Conservation (phyloP, 2,329 filamentous ascomycete species). For the Huntiella bhutanensis region DNA sequence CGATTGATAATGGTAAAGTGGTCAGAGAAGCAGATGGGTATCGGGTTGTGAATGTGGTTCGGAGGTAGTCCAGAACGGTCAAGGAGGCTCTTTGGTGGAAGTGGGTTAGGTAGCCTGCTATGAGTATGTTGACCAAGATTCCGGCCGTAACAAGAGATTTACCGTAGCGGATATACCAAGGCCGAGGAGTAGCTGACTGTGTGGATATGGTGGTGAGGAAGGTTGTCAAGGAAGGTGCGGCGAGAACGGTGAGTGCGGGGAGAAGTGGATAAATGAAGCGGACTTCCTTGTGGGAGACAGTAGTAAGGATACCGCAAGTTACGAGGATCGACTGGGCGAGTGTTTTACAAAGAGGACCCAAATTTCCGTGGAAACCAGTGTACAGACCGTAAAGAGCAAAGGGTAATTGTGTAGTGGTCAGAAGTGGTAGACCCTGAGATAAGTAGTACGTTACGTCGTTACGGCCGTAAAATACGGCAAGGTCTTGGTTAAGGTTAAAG, state of each 20-base stretch:
- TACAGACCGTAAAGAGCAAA: constrained; percentile 52
- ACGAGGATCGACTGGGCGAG: constrained; percentile 39
- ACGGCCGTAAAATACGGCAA: constrained; percentile 80
- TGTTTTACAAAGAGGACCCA: constrained; percentile 26
- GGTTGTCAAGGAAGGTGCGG: constrained; percentile 43
- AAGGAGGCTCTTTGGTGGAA: constrained; percentile 69
- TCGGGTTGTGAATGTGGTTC: constrained; percentile 47
- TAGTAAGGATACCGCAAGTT: constrained; percentile 45
- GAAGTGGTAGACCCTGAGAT: constrained; percentile 70
- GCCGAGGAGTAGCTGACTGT: constrained; percentile 16
- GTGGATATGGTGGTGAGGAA: constrained; percentile 36
- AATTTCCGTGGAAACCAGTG: constrained; percentile 21
- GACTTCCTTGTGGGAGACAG: constrained; percentile 89
- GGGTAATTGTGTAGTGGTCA: constrained; percentile 67
- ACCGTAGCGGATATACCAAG: constrained; percentile 20
- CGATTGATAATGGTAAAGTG: constrained; percentile 13
- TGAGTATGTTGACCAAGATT: constrained; percentile 45
- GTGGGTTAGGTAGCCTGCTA: constrained; percentile 56
- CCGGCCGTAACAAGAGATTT: constrained; percentile 37
- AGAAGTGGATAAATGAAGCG: constrained; percentile 90
- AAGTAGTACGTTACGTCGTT: constrained; percentile 91
- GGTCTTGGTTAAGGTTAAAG: constrained; percentile 73
- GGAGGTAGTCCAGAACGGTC: constrained; percentile 54
- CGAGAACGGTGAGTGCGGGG: constrained; percentile 65
- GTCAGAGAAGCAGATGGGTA: constrained; percentile 21